Evolutionary conservation across 768 basidiomycete genomes (phyloP).

Genomic region (Phlebiopsis flavidoalba): DNA sequence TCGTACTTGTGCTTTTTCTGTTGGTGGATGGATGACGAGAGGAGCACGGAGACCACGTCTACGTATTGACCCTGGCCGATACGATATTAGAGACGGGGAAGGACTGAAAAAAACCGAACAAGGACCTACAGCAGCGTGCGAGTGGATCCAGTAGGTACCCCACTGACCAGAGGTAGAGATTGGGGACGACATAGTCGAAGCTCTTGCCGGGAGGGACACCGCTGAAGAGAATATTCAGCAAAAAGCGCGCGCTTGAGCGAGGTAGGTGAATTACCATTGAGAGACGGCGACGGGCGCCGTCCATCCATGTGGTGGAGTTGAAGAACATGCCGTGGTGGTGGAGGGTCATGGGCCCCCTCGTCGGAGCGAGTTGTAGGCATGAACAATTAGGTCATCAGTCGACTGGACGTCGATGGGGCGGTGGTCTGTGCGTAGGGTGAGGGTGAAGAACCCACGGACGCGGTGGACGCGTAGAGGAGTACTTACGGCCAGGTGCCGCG

Average conservation of each 20-base stretch:
- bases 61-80: constrained; percentile 87
- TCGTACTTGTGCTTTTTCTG: constrained; percentile 74
- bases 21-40: constrained; percentile 65
- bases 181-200: constrained; percentile 73
- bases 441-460: neutral
- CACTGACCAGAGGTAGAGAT: constrained; percentile 62
- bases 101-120: neutral
- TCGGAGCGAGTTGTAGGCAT: constrained; percentile 71
- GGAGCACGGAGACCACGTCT: constrained; percentile 91
- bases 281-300: constrained; percentile 80
- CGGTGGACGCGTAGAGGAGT: neutral
- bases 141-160: constrained; percentile 82
- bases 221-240: constrained; percentile 28
- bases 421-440: constrained; percentile 54
- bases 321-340: constrained; percentile 98
- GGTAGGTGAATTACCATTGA: constrained; percentile 60
- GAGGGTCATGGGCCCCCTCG: constrained; percentile 55
- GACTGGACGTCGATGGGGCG: constrained; percentile 70
- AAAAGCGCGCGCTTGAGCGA: neutral
- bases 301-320: constrained; percentile 82
- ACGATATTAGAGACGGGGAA: neutral
- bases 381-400: constrained; percentile 70
- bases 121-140: constrained; percentile 48
- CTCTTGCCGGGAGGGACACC: constrained; percentile 72
- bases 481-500: constrained; percentile 92